Percentiles rank a stretch among this genome's conserved stretches.
These are phyloP conservation scores for Gliomastix tumulicola DNA, from an alignment of 2,329 filamentous ascomycete genomes.

Conservation along the genomic window DNA sequence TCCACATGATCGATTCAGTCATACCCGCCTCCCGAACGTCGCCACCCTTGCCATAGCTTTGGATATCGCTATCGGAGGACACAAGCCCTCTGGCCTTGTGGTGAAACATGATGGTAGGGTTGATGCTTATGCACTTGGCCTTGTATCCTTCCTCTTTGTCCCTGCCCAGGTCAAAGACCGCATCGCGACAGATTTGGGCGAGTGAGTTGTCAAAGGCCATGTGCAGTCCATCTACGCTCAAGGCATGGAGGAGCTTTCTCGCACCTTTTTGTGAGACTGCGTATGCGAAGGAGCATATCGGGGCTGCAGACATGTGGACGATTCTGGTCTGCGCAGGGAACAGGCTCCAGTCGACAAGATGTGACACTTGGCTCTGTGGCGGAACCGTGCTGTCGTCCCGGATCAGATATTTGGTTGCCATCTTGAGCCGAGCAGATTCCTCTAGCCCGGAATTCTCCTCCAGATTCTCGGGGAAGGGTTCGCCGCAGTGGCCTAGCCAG, in stretches of 20 bases:
- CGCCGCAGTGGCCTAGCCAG: conserved; percentile 42
- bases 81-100: too few relatives aligned
- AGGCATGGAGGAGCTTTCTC: conserved; percentile 46
- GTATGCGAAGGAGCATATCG: conserved; percentile 42
- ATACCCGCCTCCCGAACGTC: conserved; percentile 16
- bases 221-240: conserved; percentile 27
- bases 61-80: conserved; percentile 24
- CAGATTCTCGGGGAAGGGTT: conserved; percentile 17
- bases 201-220: conserved; percentile 34
- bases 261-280: conserved; percentile 43
- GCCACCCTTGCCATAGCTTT: conserved; percentile 9
- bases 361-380: conserved; percentile 14
- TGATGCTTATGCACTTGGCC: conserved; percentile 20
- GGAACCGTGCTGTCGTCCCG: conserved; percentile 27
- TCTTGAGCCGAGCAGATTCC: too few relatives aligned
- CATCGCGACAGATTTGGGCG: conserved; percentile 34
- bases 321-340: too few relatives aligned
- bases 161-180: conserved; percentile 15
- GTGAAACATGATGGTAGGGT: conserved; percentile 24
- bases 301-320: too few relatives aligned
- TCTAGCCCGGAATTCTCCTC: conserved; percentile 15
- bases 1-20: conserved; percentile 23
- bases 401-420: too few relatives aligned
- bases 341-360: conserved; percentile 23
- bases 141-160: conserved; percentile 1